Evolutionary conservation across 1,284 basidiomycete species (phyloP).

Genomic region (Golubevia sp.): DNA sequence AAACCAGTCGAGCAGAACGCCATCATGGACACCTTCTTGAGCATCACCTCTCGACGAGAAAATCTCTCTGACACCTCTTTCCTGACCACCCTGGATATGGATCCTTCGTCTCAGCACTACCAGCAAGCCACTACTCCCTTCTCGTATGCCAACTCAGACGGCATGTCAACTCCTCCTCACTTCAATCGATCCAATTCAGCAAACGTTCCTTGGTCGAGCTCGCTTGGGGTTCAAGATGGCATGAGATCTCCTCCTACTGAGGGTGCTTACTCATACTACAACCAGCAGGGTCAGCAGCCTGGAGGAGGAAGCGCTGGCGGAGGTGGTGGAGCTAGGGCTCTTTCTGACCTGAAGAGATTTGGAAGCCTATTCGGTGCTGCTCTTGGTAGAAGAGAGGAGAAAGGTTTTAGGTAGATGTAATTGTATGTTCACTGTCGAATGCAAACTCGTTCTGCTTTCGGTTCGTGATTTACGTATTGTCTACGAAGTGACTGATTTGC

Average conservation of each 20-base stretch:
- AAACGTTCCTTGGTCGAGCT: neutral
- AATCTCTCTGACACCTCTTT: slow-evolving; percentile 4
- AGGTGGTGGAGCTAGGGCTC: slow-evolving; percentile 20
- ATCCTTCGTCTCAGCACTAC: neutral
- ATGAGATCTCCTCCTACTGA: neutral
- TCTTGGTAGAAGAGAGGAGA: slow-evolving; percentile 30
- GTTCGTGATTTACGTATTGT: too few relatives aligned
- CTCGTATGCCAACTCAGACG: neutral
- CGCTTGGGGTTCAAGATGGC: neutral
- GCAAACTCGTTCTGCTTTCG: too few relatives aligned
- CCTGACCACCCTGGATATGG: slow-evolving; percentile 2
- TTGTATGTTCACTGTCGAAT: neutral
- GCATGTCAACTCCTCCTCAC: neutral
- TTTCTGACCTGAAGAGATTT: slow-evolving; percentile 47
- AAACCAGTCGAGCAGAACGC: slow-evolving; percentile 1
- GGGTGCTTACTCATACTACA: neutral
- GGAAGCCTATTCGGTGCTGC: slow-evolving; percentile 51
- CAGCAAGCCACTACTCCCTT: neutral
- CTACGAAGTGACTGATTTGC: too few relatives aligned
- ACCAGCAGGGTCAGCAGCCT: neutral
- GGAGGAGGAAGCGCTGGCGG: slow-evolving; percentile 11
- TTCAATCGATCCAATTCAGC: neutral
- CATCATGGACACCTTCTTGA: neutral
- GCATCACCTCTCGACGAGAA: neutral
- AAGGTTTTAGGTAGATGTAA: neutral